Evolutionary conservation across 2,329 filamentous ascomycete species (phyloP).

Genomic region (Furcasterigmium sp.): DNA sequence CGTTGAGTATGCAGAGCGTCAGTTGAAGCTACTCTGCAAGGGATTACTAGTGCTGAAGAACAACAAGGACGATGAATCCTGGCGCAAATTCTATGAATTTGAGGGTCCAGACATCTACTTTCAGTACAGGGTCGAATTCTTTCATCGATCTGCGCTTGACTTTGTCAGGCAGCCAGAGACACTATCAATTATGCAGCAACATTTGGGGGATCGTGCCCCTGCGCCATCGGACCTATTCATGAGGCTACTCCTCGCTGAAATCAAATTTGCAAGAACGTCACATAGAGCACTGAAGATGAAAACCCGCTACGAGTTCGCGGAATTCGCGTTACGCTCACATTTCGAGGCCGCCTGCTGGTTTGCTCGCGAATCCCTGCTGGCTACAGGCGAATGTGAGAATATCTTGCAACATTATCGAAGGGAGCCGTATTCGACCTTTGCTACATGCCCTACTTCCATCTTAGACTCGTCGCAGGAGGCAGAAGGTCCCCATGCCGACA

Average conservation of each 20-base stretch:
- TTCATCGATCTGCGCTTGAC: not conserved
- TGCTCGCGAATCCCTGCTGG: too few relatives aligned
- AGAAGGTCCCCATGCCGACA: too few relatives aligned
- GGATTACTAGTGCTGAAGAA: constrained; percentile 2
- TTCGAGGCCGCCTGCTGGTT: too few relatives aligned
- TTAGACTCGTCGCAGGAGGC: too few relatives aligned
- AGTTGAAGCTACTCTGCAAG: not conserved
- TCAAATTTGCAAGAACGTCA: not conserved
- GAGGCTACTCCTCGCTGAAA: not conserved
- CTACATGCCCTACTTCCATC: too few relatives aligned
- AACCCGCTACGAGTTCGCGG: too few relatives aligned
- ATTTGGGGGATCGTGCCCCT: not conserved
- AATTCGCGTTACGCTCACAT: too few relatives aligned
- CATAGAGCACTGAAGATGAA: not conserved
- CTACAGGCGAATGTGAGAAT: too few relatives aligned
- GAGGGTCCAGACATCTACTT: not conserved
- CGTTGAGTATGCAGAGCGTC: not conserved
- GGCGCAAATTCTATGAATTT: not conserved
- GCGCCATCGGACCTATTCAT: too few relatives aligned
- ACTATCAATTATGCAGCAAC: not conserved
- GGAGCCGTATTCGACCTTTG: too few relatives aligned
- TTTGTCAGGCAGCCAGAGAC: not conserved
- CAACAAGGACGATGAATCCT: not conserved
- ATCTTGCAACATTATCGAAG: too few relatives aligned
- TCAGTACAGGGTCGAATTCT: not conserved